These are phyloP conservation scores for Alternaria incomplexa DNA, from an alignment of 2,329 filamentous ascomycete species.

Conservation along the genomic window DNA sequence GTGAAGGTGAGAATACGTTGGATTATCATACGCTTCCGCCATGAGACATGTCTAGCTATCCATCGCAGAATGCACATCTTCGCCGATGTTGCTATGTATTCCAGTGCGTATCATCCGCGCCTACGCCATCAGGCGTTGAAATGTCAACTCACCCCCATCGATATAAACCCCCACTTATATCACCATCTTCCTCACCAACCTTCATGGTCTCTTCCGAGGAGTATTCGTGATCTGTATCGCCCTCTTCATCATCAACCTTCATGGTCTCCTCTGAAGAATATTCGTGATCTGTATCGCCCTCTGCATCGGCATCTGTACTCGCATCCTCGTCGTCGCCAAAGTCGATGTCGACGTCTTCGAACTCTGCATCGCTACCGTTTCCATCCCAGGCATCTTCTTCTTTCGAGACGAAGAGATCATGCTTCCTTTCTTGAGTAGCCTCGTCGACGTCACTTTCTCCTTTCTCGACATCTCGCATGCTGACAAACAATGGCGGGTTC, in stretches of 20 bases:
- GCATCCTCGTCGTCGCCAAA: background rate
- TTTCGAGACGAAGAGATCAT: background rate
- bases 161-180: background rate
- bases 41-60: background rate
- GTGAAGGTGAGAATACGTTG: background rate
- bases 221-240: background rate
- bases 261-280: background rate
- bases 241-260: background rate
- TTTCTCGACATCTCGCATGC: background rate
- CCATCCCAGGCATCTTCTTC: background rate
- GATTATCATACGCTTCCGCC: background rate
- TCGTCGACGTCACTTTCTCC: background rate
- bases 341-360: background rate
- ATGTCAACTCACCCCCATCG: background rate
- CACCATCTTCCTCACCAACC: background rate
- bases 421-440: background rate
- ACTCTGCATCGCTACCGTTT: background rate
- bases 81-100: background rate
- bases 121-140: background rate
- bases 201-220: background rate
- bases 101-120: background rate
- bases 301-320: background rate
- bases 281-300: background rate
- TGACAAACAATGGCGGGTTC: background rate
- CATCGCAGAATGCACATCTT: background rate